Conservation (phyloP, 352 stramenopile species). For the Elongisporangium senticosum region DNA sequence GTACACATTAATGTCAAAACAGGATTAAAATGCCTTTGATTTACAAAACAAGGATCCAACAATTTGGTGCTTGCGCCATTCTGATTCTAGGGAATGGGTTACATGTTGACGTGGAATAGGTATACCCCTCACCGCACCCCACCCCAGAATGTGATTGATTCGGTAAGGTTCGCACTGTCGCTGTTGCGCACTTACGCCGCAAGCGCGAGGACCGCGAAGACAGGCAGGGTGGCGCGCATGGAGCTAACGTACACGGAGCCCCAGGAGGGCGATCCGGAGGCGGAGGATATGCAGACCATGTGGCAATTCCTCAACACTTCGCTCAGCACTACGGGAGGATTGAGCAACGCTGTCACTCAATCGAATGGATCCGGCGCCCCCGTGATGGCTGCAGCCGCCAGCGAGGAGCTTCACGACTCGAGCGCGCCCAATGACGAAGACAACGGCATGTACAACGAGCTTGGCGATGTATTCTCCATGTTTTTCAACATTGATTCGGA, state of each 20-base stretch:
- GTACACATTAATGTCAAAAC: neutral
- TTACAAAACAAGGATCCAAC: neutral
- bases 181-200: neutral
- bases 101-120: neutral
- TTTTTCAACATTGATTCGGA: slow-evolving; percentile 65
- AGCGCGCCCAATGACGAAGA: slow-evolving; percentile 36
- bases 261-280: slow-evolving; percentile 21
- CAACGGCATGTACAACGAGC: slow-evolving; percentile 51
- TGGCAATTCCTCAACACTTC: slow-evolving; percentile 60
- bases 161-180: neutral
- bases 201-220: neutral
- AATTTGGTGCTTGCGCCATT: neutral
- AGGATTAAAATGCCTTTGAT: neutral
- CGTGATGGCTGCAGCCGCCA: slow-evolving; percentile 9
- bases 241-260: slow-evolving; percentile 6
- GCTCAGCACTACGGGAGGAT: slow-evolving; percentile 25
- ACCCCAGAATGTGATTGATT: neutral
- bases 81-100: neutral
- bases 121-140: neutral
- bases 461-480: slow-evolving; percentile 68
- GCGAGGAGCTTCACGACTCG: slow-evolving; percentile 22
- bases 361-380: neutral
- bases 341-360: neutral
- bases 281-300: slow-evolving; percentile 58
- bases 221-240: neutral